Conservation (phyloP, 2,329 filamentous ascomycete genomes). For the Alternaria sp. region DNA sequence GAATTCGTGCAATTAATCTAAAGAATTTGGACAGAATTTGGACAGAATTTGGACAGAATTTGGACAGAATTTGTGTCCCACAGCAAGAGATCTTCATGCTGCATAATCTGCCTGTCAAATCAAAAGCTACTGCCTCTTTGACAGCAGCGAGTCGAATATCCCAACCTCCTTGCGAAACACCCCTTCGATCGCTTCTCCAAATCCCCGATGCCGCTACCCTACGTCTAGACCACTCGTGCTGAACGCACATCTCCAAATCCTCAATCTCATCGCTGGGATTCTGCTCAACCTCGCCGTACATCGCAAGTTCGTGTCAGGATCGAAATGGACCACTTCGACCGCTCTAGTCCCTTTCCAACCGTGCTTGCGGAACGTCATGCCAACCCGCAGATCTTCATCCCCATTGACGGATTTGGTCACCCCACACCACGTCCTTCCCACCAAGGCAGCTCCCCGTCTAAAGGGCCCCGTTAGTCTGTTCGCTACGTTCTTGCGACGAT, state of each 20-base stretch:
- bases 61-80: conserved; percentile 1
- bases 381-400: conserved; percentile 25
- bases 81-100: conserved; percentile 2
- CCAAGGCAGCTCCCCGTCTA: neutral
- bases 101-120: conserved; percentile 4
- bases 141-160: conserved; percentile 1
- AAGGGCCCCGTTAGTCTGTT: neutral
- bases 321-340: neutral
- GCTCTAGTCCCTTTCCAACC: conserved; percentile 6
- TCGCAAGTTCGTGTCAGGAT: conserved; percentile 1
- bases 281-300: neutral
- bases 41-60: conserved; percentile 1
- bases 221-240: conserved; percentile 6
- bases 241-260: neutral
- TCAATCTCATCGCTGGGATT: neutral
- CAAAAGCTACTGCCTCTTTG: neutral
- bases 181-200: conserved; percentile 8
- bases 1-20: neutral
- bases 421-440: conserved; percentile 6
- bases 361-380: conserved; percentile 18
- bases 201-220: conserved; percentile 14
- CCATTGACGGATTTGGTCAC: conserved; percentile 9
- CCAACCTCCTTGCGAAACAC: neutral
- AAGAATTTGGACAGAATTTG: neutral
- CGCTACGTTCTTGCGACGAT: neutral